These are phyloP conservation scores for Phytophthora fragariae DNA, from an alignment of 352 stramenopile genomes.

Conservation along the genomic window DNA sequence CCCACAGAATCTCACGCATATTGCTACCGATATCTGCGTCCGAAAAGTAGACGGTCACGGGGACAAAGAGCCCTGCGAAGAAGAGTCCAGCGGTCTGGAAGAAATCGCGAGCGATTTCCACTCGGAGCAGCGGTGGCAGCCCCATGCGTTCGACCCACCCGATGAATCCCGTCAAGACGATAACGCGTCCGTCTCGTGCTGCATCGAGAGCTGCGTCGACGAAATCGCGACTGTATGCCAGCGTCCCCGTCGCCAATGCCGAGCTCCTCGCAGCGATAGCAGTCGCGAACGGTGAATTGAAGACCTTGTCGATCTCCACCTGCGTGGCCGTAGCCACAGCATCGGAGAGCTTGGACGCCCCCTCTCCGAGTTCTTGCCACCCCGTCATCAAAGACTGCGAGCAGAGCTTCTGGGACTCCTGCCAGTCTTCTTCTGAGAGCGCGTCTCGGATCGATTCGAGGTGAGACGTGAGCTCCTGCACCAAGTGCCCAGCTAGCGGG, in stretches of 20 bases:
- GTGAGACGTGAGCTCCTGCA: not conserved
- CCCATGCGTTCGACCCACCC: conserved; percentile 2
- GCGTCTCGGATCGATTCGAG: not conserved
- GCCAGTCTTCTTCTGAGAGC: not conserved
- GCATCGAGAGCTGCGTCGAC: not conserved
- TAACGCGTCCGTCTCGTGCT: not conserved
- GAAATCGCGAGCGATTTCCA: not conserved
- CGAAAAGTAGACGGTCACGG: not conserved
- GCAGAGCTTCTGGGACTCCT: not conserved
- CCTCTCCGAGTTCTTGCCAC: conserved; percentile 1
- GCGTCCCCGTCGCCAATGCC: not conserved
- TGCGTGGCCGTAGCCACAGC: not conserved
- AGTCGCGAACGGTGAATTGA: not conserved
- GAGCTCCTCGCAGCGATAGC: not conserved
- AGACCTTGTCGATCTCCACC: conserved; percentile 1
- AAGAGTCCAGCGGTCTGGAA: not conserved
- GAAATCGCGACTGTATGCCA: not conserved
- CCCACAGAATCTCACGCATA: conserved; percentile 6
- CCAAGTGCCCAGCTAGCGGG: not conserved
- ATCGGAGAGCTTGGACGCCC: not conserved
- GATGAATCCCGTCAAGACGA: not conserved
- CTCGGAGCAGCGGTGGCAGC: not conserved
- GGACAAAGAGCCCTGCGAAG: not conserved
- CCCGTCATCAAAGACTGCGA: not conserved
- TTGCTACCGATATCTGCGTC: not conserved